phyloP scores from a whole-genome alignment of 2,329 filamentous ascomycete species.

The Fusarium ambrosium region DNA sequence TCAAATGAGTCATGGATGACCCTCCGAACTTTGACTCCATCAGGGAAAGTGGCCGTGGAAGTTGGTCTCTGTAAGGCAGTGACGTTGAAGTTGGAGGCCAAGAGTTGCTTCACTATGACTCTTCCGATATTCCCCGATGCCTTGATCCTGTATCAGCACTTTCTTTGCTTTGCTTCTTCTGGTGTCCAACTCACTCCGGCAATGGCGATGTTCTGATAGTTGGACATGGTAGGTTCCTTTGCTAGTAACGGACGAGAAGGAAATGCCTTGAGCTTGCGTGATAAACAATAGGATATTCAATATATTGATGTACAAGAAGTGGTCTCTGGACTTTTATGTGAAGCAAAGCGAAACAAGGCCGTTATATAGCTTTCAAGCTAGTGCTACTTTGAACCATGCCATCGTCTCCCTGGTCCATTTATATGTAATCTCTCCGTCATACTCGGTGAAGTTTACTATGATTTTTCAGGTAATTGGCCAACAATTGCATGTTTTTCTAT shows the following conservation, averaged over 20 bases:
- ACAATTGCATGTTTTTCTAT: background rate
- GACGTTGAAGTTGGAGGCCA: background rate
- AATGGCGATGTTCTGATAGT: constrained; percentile 6
- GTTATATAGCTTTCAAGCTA: background rate
- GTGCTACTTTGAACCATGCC: background rate
- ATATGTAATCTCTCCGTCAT: background rate
- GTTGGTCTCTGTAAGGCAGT: background rate
- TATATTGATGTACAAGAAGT: background rate
- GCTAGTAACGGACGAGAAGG: too few species aligned
- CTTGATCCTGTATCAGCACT: background rate
- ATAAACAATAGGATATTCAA: background rate
- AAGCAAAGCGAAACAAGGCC: background rate
- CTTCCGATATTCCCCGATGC: constrained; percentile 4
- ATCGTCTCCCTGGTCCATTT: background rate
- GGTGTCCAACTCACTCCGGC: constrained; percentile 3
- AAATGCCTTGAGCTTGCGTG: too few species aligned
- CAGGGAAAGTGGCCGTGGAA: background rate
- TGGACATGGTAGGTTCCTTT: background rate
- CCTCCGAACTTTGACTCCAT: background rate
- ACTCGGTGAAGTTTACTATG: background rate
- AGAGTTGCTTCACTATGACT: background rate
- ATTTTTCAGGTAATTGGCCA: background rate
- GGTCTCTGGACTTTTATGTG: background rate
- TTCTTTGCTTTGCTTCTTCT: background rate
- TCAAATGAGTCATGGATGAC: background rate